These are phyloP conservation scores for Vigna reflexopilosa DNA, from an alignment of 306 rosid species.

Conservation along the genomic window DNA sequence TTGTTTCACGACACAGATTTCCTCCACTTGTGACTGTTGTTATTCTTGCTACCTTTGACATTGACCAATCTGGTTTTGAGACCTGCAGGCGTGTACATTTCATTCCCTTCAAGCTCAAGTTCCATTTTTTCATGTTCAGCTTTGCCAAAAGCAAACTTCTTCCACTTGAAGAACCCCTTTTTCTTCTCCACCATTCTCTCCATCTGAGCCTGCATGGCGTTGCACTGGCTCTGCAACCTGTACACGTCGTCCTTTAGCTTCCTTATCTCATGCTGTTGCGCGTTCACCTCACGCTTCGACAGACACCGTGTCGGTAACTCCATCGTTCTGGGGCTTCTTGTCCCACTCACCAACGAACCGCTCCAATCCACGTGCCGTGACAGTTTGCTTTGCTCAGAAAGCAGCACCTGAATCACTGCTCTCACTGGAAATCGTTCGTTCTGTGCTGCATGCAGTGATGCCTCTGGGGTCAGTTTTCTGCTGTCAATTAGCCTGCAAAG, in stretches of 20 bases:
- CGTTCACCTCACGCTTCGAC: slow-evolving; percentile 72
- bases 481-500: slow-evolving; percentile 79
- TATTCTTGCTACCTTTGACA: slow-evolving; percentile 44
- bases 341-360: slow-evolving; percentile 63
- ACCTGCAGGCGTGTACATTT: slow-evolving; percentile 61
- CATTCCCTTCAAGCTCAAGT: slow-evolving; percentile 46
- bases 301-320: slow-evolving; percentile 57
- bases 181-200: slow-evolving; percentile 66
- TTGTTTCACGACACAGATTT: slow-evolving; percentile 72
- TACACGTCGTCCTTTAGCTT: slow-evolving; percentile 74
- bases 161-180: slow-evolving; percentile 77
- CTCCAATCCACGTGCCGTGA: slow-evolving; percentile 74
- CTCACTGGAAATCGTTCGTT: slow-evolving; percentile 90
- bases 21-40: slow-evolving; percentile 70
- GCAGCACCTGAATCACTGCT: slow-evolving; percentile 86
- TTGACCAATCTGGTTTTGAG: slow-evolving; percentile 66
- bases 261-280: slow-evolving; percentile 72
- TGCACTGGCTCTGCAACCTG: slow-evolving; percentile 77
- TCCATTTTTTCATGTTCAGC: slow-evolving; percentile 42
- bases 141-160: slow-evolving; percentile 52
- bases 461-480: slow-evolving; percentile 83
- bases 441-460: slow-evolving; percentile 90
- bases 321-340: slow-evolving; percentile 59
- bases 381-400: slow-evolving; percentile 72
- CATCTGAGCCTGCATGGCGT: slow-evolving; percentile 67